Base-by-base conservation (phyloP, 441 rosid species). In the Breynia disticha region DNA sequence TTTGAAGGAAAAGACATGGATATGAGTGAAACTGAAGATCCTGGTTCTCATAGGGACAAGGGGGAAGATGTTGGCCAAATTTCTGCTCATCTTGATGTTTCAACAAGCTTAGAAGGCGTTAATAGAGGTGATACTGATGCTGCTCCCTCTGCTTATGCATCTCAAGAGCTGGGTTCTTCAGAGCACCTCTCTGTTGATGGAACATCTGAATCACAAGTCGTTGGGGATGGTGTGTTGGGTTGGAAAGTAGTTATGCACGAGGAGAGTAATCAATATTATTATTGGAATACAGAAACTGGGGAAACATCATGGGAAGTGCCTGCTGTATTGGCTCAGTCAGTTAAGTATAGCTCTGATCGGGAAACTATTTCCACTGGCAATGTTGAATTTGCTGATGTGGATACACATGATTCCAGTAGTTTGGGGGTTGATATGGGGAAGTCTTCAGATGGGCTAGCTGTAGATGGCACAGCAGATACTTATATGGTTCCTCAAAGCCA, bases 291-390 rank as follows among this genome's bases (percentile, higher is more conserved):
- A 58, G 90, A 72, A 75, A 93, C 97, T 48, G 99, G 99, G 59
- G 95, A 93, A 79, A 93, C 99, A 41, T 86, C 96, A 14, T 93
- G 99, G 99, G 97, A 86, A 58, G 63, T 80, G 57, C 99, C 97
- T 50, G 75, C 55, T 24, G 74, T 57, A 61, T 73, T 78, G 53
- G 67, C 69, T 52, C 81, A 72, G 63, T 58, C 69, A 55, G 69
- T 72, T 19, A 51, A 66, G 52, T 64, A 57, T 16, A 53, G 53
- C 56, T 56, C 64, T 35, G 65, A 74, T 62, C 61, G 51, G 53
- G 49, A 35, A 49, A 44, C 66, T 46, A 58, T 62, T 63, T 65
- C 57, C 44, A 50, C 66, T 54, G 81, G 67, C 54, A 67, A 68
- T 59, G 47, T 57, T 51, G 77, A 64, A 63, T 38, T 66, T 60